phyloP scores from a whole-genome alignment of 768 basidiomycete species.

The Boletus reticulatus region DNA sequence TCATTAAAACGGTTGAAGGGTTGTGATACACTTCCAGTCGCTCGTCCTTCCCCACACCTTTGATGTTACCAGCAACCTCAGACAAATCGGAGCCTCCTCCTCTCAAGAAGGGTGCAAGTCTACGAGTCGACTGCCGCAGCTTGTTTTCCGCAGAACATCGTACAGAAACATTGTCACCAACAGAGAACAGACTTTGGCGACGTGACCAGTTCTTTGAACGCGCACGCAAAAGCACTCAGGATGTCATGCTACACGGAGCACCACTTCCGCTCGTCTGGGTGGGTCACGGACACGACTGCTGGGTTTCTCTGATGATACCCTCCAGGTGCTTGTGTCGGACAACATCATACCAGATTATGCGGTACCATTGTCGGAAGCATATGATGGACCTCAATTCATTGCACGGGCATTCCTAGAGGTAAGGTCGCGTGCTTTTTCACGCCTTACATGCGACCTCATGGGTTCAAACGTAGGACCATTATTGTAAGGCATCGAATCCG shows the following conservation, averaged over 20 bases:
- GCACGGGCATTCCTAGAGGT: conserved; percentile 28
- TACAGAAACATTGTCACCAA: background rate
- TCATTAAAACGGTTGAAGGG: conserved; percentile 3
- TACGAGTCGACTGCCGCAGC: conserved; percentile 21
- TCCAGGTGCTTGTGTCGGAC: conserved; percentile 25
- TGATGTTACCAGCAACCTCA: conserved; percentile 14
- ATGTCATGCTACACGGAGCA: conserved; percentile 16
- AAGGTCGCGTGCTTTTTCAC: background rate
- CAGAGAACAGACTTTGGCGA: background rate
- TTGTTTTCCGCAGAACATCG: conserved; percentile 12
- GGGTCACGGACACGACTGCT: background rate
- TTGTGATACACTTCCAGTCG: background rate
- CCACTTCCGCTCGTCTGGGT: conserved; percentile 30
- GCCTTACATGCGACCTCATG: background rate
- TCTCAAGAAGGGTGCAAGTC: conserved; percentile 13
- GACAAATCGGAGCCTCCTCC: conserved; percentile 15
- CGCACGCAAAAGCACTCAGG: conserved; percentile 7
- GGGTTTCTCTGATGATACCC: background rate
- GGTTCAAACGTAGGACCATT: conserved; percentile 19
- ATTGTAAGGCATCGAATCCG: conserved; percentile 17
- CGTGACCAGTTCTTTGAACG: conserved; percentile 2
- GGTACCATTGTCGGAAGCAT: conserved; percentile 25
- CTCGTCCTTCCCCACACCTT: conserved; percentile 4
- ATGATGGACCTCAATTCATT: conserved; percentile 26
- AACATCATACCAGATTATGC: conserved; percentile 30